Evolutionary conservation across 2,329 filamentous ascomycete species (phyloP).

Genomic region (Ophiostoma novo-ulmi): DNA sequence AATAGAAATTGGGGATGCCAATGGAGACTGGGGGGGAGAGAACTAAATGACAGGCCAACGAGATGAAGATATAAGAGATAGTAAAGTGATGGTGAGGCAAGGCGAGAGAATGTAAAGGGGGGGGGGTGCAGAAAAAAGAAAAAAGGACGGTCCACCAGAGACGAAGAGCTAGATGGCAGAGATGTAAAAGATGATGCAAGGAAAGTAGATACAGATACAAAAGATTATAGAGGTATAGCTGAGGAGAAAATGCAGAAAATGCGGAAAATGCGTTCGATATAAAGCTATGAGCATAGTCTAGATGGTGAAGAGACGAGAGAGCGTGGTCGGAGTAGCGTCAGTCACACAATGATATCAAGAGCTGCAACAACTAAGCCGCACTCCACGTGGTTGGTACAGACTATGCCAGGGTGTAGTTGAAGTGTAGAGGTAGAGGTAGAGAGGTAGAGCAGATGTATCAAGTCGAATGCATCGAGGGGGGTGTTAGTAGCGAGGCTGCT

Average conservation of each 20-base stretch:
- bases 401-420: too few species aligned
- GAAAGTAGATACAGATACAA: neutral
- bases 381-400: neutral
- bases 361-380: neutral
- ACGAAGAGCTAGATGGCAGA: neutral
- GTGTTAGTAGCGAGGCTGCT: too few species aligned
- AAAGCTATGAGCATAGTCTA: too few species aligned
- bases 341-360: neutral
- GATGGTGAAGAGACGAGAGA: neutral
- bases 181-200: neutral
- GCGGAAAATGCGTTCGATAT: neutral
- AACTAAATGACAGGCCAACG: too few species aligned
- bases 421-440: neutral
- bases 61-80: too few species aligned
- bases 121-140: neutral
- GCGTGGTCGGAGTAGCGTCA: neutral
- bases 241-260: neutral
- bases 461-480: neutral
- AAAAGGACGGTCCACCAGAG: neutral
- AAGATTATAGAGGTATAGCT: neutral
- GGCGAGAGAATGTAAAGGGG: neutral
- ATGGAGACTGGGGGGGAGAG: too few species aligned
- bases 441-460: neutral
- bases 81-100: too few species aligned
- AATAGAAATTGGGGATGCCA: too few species aligned